These are phyloP conservation scores for Asterochloris sp. DNA, from an alignment of 139 green algal genomes.

Conservation along the genomic window DNA sequence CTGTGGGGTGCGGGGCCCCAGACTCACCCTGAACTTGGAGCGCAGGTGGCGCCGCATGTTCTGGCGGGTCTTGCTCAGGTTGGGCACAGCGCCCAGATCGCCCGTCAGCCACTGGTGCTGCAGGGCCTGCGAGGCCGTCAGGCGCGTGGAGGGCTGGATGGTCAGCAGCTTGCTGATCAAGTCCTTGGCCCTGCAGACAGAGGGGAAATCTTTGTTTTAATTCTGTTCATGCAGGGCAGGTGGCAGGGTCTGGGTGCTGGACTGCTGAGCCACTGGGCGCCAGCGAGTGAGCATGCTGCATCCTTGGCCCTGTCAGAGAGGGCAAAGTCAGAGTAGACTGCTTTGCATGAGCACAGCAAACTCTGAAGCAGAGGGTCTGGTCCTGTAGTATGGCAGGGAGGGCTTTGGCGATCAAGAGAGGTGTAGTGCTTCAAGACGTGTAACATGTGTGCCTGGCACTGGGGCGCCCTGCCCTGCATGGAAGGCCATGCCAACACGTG, in stretches of 20 bases:
- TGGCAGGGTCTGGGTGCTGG: no score
- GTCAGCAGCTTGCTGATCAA: constrained; percentile 63
- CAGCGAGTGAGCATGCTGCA: not conserved
- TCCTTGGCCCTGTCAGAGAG: not conserved
- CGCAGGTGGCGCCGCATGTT: constrained; percentile 16
- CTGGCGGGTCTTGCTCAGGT: constrained; percentile 12
- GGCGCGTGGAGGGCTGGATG: constrained; percentile 52
- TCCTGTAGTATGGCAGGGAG: not conserved
- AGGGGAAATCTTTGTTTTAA: not conserved
- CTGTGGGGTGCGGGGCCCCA: no score
- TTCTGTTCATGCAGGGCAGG: not conserved
- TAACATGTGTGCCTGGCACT: no score
- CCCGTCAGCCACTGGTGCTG: constrained; percentile 63
- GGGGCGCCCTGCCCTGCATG: no score
- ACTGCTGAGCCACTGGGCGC: not conserved
- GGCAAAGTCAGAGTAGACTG: not conserved
- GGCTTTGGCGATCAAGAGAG: no score
- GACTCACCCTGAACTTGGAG: not conserved
- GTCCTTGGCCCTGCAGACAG: constrained; percentile 60
- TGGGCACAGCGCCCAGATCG: not conserved
- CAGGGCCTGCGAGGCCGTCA: constrained; percentile 66
- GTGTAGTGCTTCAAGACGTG: no score
- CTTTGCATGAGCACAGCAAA: not conserved
- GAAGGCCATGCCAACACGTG: no score
- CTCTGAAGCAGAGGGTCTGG: not conserved